These are phyloP conservation scores for Phytophthora litchii DNA, from an alignment of 352 stramenopile genomes.

Conservation along the genomic window DNA sequence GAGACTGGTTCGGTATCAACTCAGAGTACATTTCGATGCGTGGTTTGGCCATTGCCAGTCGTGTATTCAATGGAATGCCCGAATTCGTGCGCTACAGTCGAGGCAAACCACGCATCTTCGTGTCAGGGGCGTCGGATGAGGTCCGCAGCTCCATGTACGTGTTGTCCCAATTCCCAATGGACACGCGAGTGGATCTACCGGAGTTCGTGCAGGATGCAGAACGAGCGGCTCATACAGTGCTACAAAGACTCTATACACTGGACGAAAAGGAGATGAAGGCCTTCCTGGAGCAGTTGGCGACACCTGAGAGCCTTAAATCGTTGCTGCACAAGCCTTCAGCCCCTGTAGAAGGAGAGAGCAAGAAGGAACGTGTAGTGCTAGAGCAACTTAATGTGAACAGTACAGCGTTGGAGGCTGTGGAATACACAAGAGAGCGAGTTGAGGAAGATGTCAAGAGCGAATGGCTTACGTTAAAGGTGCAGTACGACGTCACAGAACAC, in stretches of 20 bases:
- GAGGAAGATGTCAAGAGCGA: conserved; percentile 37
- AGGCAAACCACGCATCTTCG: conserved; percentile 40
- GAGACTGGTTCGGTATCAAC: conserved; percentile 25
- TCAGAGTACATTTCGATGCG: conserved; percentile 35
- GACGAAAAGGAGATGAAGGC: conserved; percentile 20
- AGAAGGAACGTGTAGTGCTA: conserved; percentile 22
- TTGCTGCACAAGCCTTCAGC: conserved; percentile 37
- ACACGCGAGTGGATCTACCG: conserved; percentile 38
- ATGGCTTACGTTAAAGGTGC: conserved; percentile 52
- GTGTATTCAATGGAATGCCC: conserved; percentile 26
- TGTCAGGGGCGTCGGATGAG: conserved; percentile 34
- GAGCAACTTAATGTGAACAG: conserved; percentile 52
- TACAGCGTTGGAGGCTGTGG: conserved; percentile 45
- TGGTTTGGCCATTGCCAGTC: conserved; percentile 21
- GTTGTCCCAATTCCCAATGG: conserved; percentile 47
- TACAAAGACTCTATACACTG: conserved; percentile 50
- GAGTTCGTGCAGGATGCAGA: conserved; percentile 49
- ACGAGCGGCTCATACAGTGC: conserved; percentile 45
- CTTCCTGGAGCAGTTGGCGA: conserved; percentile 39
- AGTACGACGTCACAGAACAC: conserved; percentile 59
- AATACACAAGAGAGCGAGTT: conserved; percentile 39
- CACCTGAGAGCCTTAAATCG: conserved; percentile 22
- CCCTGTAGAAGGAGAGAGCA: conserved; percentile 21
- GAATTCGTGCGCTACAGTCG: conserved; percentile 27
- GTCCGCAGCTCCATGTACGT: conserved; percentile 58